A percentile compares a stretch with the other conserved stretches of the same genome.
These are phyloP conservation scores for Russula griseocarnosa DNA, from an alignment of 768 basidiomycete genomes.

Conservation along the genomic window DNA sequence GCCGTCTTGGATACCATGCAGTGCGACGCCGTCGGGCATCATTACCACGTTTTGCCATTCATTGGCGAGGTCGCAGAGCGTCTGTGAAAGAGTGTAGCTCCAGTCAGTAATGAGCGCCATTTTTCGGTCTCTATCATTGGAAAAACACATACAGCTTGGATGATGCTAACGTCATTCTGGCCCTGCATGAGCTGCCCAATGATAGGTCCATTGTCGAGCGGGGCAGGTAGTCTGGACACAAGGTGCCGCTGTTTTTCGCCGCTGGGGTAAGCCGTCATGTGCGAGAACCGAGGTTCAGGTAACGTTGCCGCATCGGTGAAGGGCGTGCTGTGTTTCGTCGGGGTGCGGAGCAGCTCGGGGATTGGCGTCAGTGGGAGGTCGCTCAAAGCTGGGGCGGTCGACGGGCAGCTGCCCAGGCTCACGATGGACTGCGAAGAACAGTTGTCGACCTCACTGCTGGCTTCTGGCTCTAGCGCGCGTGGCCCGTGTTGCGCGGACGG, in stretches of 20 bases:
- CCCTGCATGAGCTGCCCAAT: not conserved
- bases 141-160: constrained; percentile 8
- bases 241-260: not conserved
- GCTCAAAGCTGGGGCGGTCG: constrained; percentile 17
- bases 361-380: constrained; percentile 26
- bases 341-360: constrained; percentile 22
- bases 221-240: constrained; percentile 4
- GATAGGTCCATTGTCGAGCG: constrained; percentile 12
- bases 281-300: not conserved
- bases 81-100: not conserved
- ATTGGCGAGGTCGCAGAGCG: constrained; percentile 5
- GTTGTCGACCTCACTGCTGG: not conserved
- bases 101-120: not conserved
- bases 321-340: constrained; percentile 5
- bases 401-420: constrained; percentile 16
- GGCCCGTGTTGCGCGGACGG: not conserved
- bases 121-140: not conserved
- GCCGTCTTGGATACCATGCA: constrained; percentile 4
- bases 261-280: not conserved
- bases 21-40: constrained; percentile 20
- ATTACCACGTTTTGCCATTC: constrained; percentile 11
- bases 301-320: too few relatives aligned
- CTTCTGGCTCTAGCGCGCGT: not conserved
- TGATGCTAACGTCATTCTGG: constrained; percentile 8
- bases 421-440: constrained; percentile 16